Evolutionary conservation across 306 rosid species (phyloP).

Genomic region (Purshia tridentata): DNA sequence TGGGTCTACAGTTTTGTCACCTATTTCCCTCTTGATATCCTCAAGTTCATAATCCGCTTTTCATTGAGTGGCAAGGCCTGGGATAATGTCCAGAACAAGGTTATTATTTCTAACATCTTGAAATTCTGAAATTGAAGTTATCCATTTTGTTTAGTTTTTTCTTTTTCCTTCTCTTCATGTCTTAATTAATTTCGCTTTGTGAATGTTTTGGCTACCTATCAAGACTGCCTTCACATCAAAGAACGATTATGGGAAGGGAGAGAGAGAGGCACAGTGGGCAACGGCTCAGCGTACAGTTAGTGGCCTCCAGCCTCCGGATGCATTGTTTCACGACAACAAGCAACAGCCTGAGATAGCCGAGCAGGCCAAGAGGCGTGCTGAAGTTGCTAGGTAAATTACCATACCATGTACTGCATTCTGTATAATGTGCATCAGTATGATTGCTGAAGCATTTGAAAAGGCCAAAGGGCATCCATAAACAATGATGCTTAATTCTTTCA

Average conservation of each 20-base stretch:
- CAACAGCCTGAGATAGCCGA: slow-evolving; percentile 68
- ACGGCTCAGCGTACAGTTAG: slow-evolving; percentile 63
- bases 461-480: neutral
- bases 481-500: neutral
- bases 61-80: slow-evolving; percentile 67
- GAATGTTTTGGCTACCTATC: slow-evolving; percentile 3
- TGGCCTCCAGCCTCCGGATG: slow-evolving; percentile 52
- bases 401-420: neutral
- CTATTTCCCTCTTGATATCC: slow-evolving; percentile 77
- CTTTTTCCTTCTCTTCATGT: neutral
- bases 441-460: neutral
- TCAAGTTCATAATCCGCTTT: slow-evolving; percentile 62
- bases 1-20: slow-evolving; percentile 77
- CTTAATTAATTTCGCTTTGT: slow-evolving; percentile 5
- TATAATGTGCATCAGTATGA: neutral
- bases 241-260: slow-evolving; percentile 71
- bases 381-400: slow-evolving; percentile 64
- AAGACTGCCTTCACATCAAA: slow-evolving; percentile 81
- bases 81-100: slow-evolving; percentile 68
- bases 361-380: slow-evolving; percentile 83
- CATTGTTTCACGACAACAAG: slow-evolving; percentile 30
- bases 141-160: neutral
- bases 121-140: neutral
- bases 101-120: neutral
- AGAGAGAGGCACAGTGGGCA: slow-evolving; percentile 88